A percentile compares a stretch with the other conserved stretches of the same genome.
These are phyloP conservation scores for Mycena chlorophos DNA, from an alignment of 768 basidiomycete species.

Conservation along the genomic window DNA sequence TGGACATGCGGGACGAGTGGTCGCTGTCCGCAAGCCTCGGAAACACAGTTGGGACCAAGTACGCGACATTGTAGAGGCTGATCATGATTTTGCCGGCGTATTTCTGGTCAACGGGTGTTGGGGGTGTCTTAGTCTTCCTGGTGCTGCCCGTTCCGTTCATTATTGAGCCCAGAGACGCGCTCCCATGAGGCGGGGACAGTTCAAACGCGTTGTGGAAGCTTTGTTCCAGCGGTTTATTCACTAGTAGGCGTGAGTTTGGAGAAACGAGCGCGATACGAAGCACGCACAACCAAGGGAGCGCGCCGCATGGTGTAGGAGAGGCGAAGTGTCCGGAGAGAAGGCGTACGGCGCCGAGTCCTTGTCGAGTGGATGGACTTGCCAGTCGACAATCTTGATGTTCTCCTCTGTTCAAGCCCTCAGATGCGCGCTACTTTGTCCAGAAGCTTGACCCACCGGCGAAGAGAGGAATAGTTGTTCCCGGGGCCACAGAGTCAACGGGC, in stretches of 20 bases:
- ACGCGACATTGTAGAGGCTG: slow-evolving; percentile 75
- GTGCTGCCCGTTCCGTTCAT: slow-evolving; percentile 34
- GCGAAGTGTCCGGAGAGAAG: slow-evolving; percentile 63
- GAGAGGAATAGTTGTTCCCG: slow-evolving; percentile 69
- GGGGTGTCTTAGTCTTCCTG: slow-evolving; percentile 25
- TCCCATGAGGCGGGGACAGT: slow-evolving; percentile 35
- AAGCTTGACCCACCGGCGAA: slow-evolving; percentile 58
- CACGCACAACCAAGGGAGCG: slow-evolving; percentile 53
- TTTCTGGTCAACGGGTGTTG: slow-evolving; percentile 57
- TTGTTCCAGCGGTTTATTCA: slow-evolving; percentile 60
- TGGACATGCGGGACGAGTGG: slow-evolving; percentile 26
- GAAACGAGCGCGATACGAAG: not conserved
- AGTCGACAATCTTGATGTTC: slow-evolving; percentile 70
- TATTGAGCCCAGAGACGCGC: slow-evolving; percentile 38
- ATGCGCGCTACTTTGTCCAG: not conserved
- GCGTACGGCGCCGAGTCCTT: slow-evolving; percentile 69
- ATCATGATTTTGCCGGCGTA: slow-evolving; percentile 78
- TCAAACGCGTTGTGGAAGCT: slow-evolving; percentile 62
- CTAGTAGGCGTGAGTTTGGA: slow-evolving; percentile 2
- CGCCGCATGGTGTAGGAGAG: slow-evolving; percentile 67
- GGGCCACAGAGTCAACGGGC: slow-evolving; percentile 62
- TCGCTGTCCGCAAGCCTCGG: slow-evolving; percentile 37
- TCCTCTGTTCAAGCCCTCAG: slow-evolving; percentile 53
- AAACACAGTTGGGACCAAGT: slow-evolving; percentile 71
- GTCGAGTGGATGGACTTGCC: slow-evolving; percentile 78